A percentile compares a stretch with the other conserved stretches of the same genome.
Conservation (phyloP, 2,329 filamentous ascomycete genomes). For the Purpureocillium takamizusanense region DNA sequence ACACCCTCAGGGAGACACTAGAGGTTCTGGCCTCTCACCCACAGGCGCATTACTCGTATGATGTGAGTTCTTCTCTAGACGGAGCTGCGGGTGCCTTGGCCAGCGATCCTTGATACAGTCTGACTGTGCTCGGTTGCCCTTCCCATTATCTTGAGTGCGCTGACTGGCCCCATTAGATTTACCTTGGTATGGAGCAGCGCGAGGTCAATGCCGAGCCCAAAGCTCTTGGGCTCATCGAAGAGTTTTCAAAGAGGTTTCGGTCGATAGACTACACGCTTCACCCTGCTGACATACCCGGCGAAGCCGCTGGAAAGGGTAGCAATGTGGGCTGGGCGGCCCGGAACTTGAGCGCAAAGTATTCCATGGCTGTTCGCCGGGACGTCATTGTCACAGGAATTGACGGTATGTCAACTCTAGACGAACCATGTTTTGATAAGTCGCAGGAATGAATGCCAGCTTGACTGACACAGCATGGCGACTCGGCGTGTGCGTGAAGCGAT, state of each 20-base stretch:
- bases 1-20: conserved; percentile 59
- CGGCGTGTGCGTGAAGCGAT: too few species aligned
- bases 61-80: conserved; percentile 42
- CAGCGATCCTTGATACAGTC: too few species aligned
- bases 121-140: too few species aligned
- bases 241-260: conserved; percentile 56
- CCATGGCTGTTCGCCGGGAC: conserved; percentile 42
- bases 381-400: conserved; percentile 65
- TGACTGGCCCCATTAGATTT: conserved; percentile 39
- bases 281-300: conserved; percentile 54
- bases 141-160: too few species aligned
- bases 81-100: background rate
- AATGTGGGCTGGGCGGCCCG: conserved; percentile 64
- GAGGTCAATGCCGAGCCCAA: conserved; percentile 53
- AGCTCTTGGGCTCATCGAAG: conserved; percentile 50
- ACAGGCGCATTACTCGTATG: conserved; percentile 54
- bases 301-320: conserved; percentile 66
- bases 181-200: conserved; percentile 64
- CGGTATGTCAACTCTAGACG: conserved; percentile 39
- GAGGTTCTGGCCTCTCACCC: conserved; percentile 60
- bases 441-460: too few species aligned
- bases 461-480: too few species aligned
- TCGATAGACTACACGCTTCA: conserved; percentile 61
- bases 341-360: conserved; percentile 54
- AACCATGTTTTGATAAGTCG: too few species aligned